Base-by-base conservation (phyloP, 352 stramenopile species). In the Pythium scleroteichum region DNA sequence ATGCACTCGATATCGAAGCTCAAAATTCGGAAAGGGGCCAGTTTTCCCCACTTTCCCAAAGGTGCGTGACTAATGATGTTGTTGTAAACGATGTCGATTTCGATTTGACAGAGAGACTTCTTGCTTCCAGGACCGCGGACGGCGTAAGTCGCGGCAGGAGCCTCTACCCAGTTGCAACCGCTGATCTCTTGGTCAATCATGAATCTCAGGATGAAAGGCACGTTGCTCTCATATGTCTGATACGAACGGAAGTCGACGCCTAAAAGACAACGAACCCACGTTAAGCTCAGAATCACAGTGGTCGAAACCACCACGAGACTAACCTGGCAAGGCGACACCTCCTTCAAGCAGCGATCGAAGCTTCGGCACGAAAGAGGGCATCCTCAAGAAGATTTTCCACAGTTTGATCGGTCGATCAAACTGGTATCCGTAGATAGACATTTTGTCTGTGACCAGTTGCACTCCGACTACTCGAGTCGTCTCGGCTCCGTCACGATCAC, bases 1-100 rank as follows among this genome's bases (percentile, higher is more conserved):
- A 98, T 96, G 73, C 98, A 99, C 78, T 99, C 98, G 67, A 99
- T 99, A 82, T 99, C 98, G 53, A 99, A 98, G 49, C 92, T 98
- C 35, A 99, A 76, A 66, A 99, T 97, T 40, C 98, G 90, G 46
- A 99, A 87, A 4, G 97, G 97, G 4, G 98, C 97, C 40, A 99
- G 83, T 41, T 98, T 98, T 51, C 88, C 94, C 97, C 97, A 99
- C 68, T 97, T 73, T 38, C 97, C 97, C 65, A 96, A 87, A 0
- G 92, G 87, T 44, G 85, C 82, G 64, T 98, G 96, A 32, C 92
- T 95, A 29, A 98, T 79, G 29, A 99, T 69, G 65, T 98, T 96
- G 62, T 97, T 93, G 79, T 98, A 99, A n/a, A 96, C 92, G 42
- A 99, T 93, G 66, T 99, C 97, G 19, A 98, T 85, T 84, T 99